A percentile compares a stretch with the other conserved stretches of the same genome.
Conservation (phyloP, 2,329 filamentous ascomycete species). For the Cadophora sp. region DNA sequence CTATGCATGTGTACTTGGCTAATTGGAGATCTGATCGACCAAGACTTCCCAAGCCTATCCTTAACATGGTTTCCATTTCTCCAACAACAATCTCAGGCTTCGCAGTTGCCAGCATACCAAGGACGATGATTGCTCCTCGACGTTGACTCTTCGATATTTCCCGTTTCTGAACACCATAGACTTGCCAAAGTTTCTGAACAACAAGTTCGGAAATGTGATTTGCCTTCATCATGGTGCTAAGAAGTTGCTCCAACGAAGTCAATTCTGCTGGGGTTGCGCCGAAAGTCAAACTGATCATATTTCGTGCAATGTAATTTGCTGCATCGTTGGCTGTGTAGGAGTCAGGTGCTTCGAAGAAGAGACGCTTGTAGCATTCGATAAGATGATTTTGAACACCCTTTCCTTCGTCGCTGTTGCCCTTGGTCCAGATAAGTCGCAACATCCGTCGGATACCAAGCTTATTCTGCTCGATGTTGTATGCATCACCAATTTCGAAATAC, state of each 20-base stretch:
- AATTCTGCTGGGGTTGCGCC: constrained; percentile 93
- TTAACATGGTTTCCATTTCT: constrained; percentile 93
- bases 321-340: constrained; percentile 87
- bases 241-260: constrained; percentile 91
- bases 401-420: constrained; percentile 98
- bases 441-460: constrained; percentile 92
- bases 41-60: constrained; percentile 82
- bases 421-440: constrained; percentile 98
- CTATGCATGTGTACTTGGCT: constrained; percentile 95
- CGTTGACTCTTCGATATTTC: constrained; percentile 93
- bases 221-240: constrained; percentile 97
- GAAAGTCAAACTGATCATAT: constrained; percentile 99
- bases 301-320: constrained; percentile 93
- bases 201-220: constrained; percentile 86
- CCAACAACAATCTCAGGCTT: constrained; percentile 91
- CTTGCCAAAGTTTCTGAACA: constrained; percentile 93
- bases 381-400: constrained; percentile 97
- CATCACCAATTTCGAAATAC: constrained; percentile 94
- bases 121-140: constrained; percentile 90
- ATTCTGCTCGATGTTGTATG: constrained; percentile 94
- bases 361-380: constrained; percentile 93
- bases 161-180: constrained; percentile 91
- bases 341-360: constrained; percentile 95
- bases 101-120: constrained; percentile 95
- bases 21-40: constrained; percentile 85